Evolutionary conservation across 225 moss, liverwort and hornwort species (phyloP).

Genomic region (Marchantia polymorpha): DNA sequence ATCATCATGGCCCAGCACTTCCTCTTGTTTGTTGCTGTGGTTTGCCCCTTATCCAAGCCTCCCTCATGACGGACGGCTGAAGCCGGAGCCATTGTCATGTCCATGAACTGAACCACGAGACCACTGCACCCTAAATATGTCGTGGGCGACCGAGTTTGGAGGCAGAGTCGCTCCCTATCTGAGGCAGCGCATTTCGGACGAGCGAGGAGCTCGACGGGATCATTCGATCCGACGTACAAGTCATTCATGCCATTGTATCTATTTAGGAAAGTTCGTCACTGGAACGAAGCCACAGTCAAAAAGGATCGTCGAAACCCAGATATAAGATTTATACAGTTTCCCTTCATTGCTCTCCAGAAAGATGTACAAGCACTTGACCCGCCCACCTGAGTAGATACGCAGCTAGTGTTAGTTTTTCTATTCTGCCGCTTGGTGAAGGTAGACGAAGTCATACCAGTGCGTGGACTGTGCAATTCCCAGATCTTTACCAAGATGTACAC

Average conservation of each 20-base stretch:
- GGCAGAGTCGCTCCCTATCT: background rate
- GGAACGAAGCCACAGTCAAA: too few relatives aligned
- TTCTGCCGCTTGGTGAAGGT: too few relatives aligned
- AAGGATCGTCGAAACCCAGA: too few relatives aligned
- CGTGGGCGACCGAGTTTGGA: background rate
- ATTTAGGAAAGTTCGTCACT: background rate
- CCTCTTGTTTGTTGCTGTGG: background rate
- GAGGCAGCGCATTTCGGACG: background rate
- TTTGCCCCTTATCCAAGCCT: background rate
- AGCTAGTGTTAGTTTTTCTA: background rate
- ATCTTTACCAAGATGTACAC: background rate
- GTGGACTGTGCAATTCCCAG: background rate
- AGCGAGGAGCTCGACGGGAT: background rate
- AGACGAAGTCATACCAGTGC: too few relatives aligned
- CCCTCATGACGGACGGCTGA: background rate
- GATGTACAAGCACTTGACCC: background rate
- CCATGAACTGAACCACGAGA: background rate
- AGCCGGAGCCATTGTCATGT: background rate
- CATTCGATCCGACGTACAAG: background rate
- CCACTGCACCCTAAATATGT: background rate
- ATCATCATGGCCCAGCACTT: background rate
- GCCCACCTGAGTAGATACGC: background rate
- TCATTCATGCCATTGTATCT: background rate
- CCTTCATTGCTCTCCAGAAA: too few relatives aligned
- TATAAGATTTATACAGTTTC: too few relatives aligned